phyloP scores from a whole-genome alignment of 768 basidiomycete species.

The Macrolepiota dolichaula region DNA sequence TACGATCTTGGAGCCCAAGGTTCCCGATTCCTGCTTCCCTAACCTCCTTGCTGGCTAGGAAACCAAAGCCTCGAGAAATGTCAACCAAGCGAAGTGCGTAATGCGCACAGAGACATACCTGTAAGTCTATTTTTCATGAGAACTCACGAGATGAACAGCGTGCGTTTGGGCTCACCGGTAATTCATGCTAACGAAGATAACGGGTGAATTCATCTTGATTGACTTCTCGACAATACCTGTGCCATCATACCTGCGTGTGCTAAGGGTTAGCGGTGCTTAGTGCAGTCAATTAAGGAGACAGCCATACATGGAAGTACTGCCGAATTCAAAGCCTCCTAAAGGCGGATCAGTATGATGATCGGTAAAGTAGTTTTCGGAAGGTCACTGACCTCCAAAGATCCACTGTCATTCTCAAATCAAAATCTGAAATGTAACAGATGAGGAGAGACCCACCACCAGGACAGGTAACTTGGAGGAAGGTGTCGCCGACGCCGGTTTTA shows the following conservation, averaged over 20 bases:
- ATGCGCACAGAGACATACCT: background rate
- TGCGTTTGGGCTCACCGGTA: constrained; percentile 29
- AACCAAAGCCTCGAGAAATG: constrained; percentile 39
- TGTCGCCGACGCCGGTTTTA: constrained; percentile 39
- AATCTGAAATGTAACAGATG: background rate
- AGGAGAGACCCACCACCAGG: constrained; percentile 33
- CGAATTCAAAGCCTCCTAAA: constrained; percentile 41
- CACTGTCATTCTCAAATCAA: constrained; percentile 28
- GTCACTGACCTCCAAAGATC: constrained; percentile 43
- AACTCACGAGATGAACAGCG: background rate
- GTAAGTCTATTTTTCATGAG: constrained; percentile 12
- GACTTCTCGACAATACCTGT: constrained; percentile 41
- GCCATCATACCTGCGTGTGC: constrained; percentile 37
- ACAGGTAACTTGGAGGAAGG: constrained; percentile 47
- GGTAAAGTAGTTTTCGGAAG: background rate
- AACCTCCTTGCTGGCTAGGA: constrained; percentile 49
- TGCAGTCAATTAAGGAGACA: background rate
- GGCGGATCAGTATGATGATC: background rate
- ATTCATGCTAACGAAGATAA: constrained; percentile 54
- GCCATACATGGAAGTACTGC: constrained; percentile 31
- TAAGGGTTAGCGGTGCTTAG: background rate
- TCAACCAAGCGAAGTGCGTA: background rate
- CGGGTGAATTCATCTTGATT: constrained; percentile 35
- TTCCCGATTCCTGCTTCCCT: constrained; percentile 53
- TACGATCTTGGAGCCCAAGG: constrained; percentile 65